phyloP scores from a whole-genome alignment of 225 moss, liverwort and hornwort genomes.

The Polytrichum formosum region DNA sequence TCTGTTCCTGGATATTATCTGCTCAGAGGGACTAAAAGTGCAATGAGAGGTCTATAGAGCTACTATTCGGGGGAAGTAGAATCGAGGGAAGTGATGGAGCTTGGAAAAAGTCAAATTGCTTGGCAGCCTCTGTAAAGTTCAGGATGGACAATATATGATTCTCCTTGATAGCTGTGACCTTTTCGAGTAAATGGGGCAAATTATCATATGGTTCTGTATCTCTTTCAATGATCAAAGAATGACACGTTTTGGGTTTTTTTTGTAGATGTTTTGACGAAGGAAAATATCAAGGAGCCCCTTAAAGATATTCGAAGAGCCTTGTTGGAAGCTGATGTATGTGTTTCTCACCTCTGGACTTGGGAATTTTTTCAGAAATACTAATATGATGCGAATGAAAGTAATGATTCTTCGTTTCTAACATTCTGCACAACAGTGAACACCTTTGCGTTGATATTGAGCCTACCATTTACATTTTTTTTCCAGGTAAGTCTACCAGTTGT shows the following conservation, averaged over 20 bases:
- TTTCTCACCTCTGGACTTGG: not conserved
- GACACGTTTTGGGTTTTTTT: too few relatives aligned
- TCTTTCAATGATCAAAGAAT: not conserved
- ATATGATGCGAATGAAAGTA: too few relatives aligned
- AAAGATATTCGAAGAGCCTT: conserved; percentile 89
- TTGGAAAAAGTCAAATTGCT: not conserved
- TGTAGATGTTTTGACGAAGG: conserved; percentile 78
- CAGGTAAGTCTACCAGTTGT: conserved; percentile 93
- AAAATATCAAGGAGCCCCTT: conserved; percentile 81
- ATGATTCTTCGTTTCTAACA: too few relatives aligned
- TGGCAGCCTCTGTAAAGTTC: not conserved
- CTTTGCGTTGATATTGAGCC: not conserved
- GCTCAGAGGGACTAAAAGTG: too few relatives aligned
- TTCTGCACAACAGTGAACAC: too few relatives aligned
- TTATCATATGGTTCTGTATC: not conserved
- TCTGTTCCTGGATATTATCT: too few relatives aligned
- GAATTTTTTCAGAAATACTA: too few relatives aligned
- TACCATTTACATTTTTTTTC: not conserved
- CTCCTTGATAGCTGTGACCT: not conserved
- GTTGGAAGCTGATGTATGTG: conserved; percentile 86
- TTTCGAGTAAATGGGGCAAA: not conserved
- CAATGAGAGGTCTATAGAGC: too few relatives aligned
- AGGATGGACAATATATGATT: not conserved
- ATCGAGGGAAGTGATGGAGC: not conserved
- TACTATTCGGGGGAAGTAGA: too few relatives aligned